These are phyloP conservation scores for Gossypium mustelinum DNA, from an alignment of 345 rosid species.

Conservation along the genomic window DNA sequence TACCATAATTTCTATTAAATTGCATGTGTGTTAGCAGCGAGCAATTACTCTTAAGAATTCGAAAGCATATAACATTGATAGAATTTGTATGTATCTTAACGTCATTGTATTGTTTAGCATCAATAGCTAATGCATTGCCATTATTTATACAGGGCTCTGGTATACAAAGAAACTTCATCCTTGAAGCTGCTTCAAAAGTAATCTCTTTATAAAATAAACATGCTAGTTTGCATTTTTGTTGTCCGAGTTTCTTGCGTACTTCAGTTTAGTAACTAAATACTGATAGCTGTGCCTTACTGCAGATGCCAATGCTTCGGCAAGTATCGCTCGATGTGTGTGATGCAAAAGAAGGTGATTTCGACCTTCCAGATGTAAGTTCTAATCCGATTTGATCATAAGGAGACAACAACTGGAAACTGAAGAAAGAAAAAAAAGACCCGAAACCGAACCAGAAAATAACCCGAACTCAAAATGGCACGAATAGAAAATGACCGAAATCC, in stretches of 20 bases:
- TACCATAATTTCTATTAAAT: not conserved
- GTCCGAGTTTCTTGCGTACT: not conserved
- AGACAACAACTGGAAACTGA: no score
- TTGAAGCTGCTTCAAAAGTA: constrained; percentile 63
- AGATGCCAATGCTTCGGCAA: constrained; percentile 71
- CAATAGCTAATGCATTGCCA: not conserved
- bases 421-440: no score
- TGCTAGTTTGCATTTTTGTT: not conserved
- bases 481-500: no score
- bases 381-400: no score
- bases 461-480: no score
- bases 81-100: not conserved
- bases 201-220: not conserved
- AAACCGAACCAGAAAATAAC: no score
- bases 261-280: constrained; percentile 1
- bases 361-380: constrained; percentile 56
- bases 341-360: constrained; percentile 57
- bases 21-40: not conserved
- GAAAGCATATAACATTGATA: not conserved
- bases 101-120: not conserved
- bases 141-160: constrained; percentile 54
- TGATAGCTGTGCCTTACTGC: constrained; percentile 13
- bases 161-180: constrained; percentile 46
- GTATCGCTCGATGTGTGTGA: constrained; percentile 68
- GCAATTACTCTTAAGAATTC: not conserved